phyloP scores from a whole-genome alignment of 2,329 filamentous ascomycete genomes.

The Aurifilum marmelostoma region DNA sequence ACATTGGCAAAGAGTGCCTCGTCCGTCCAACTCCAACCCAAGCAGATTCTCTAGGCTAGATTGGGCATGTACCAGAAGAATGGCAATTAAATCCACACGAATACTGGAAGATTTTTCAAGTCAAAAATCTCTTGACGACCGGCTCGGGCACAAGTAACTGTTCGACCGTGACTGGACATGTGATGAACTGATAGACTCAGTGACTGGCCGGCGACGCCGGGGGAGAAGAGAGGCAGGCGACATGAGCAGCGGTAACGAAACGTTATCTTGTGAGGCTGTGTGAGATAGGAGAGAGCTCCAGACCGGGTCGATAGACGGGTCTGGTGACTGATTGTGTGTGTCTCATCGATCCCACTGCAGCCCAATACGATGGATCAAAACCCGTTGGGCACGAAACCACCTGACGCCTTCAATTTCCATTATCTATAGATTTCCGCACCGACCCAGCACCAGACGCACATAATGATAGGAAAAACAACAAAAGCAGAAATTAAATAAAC shows the following conservation, averaged over 20 bases:
- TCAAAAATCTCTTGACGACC: neutral
- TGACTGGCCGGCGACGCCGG: neutral
- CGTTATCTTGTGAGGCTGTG: neutral
- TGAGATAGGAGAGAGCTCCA: neutral
- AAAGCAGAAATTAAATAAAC: neutral
- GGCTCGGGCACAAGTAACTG: too few relatives aligned
- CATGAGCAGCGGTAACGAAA: neutral
- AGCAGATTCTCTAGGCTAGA: slow-evolving; percentile 3
- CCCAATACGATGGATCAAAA: neutral
- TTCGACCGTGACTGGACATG: neutral
- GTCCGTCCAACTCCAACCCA: too few relatives aligned
- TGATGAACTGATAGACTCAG: neutral
- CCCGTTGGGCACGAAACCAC: neutral
- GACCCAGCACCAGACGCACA: neutral
- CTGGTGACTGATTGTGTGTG: neutral
- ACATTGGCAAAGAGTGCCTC: slow-evolving; percentile 23
- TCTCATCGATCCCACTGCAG: neutral
- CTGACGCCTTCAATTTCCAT: neutral
- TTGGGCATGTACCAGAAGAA: neutral
- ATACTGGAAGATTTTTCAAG: neutral
- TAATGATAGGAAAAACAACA: too few relatives aligned
- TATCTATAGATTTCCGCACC: neutral
- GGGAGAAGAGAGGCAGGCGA: neutral
- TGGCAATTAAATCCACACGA: neutral
- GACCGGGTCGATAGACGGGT: neutral